phyloP scores from a whole-genome alignment of 73 alveolate genomes.

The Paramecium octaurelia region DNA sequence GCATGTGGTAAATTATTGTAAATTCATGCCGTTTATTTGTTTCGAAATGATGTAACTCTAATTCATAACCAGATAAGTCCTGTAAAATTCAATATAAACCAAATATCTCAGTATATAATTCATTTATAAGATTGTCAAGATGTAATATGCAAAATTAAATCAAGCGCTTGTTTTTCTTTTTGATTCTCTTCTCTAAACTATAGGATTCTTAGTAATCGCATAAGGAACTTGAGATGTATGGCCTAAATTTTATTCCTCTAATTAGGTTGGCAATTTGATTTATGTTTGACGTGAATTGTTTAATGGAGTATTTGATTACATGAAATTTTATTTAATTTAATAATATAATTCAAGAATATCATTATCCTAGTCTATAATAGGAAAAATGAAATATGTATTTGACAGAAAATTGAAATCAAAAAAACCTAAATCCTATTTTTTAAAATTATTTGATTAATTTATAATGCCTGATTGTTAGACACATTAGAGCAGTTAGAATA shows the following conservation, averaged over 20 bases:
- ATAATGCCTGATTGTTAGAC: background rate
- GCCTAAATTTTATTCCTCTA: background rate
- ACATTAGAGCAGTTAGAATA: background rate
- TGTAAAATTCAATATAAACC: background rate
- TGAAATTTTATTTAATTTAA: background rate
- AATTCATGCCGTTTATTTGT: background rate
- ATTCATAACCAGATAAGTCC: background rate
- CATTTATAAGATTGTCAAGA: background rate
- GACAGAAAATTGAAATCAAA: background rate
- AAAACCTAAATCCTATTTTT: background rate
- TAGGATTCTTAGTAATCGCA: background rate
- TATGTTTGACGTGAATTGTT: background rate
- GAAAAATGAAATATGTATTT: background rate
- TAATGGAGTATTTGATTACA: background rate
- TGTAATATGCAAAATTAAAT: background rate
- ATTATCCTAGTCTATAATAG: background rate
- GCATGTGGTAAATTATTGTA: background rate
- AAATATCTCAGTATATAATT: background rate
- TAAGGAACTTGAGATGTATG: background rate
- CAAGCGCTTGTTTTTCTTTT: background rate
- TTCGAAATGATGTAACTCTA: background rate
- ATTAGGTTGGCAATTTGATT: slow-evolving; percentile 1
- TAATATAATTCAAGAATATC: background rate
- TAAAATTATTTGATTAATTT: background rate
- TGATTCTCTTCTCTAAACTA: slow-evolving; percentile 3